These are phyloP conservation scores for Ramaria rubella DNA, from an alignment of 768 basidiomycete species.

Conservation along the genomic window DNA sequence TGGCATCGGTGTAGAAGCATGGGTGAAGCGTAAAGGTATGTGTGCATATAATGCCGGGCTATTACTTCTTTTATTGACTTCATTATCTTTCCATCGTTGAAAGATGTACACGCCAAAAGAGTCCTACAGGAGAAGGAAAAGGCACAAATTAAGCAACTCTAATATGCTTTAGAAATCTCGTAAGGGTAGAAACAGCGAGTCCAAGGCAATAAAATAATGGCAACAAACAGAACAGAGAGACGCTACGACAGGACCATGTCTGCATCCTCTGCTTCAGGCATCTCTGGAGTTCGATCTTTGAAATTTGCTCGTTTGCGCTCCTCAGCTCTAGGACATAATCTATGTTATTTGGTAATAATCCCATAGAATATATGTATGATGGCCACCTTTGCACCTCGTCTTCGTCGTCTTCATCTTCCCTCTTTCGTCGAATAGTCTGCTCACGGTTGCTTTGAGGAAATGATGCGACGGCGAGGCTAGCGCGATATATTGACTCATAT, in stretches of 20 bases:
- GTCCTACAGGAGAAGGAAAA: slow-evolving; percentile 80
- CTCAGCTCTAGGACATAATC: slow-evolving; percentile 25
- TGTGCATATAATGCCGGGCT: slow-evolving; percentile 9
- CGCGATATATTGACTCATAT: slow-evolving; percentile 89
- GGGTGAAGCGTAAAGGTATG: slow-evolving; percentile 80
- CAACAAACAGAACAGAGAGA: neutral
- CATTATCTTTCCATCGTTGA: slow-evolving; percentile 10
- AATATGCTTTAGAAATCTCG: slow-evolving; percentile 18
- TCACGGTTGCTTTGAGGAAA: slow-evolving; percentile 45
- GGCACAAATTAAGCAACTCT: slow-evolving; percentile 74
- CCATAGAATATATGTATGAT: neutral
- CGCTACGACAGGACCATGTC: slow-evolving; percentile 7
- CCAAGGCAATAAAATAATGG: neutral
- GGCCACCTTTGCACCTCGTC: slow-evolving; percentile 36
- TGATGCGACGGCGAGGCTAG: slow-evolving; percentile 58
- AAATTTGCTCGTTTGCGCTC: slow-evolving; percentile 36
- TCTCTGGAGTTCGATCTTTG: neutral
- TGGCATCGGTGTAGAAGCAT: slow-evolving; percentile 93
- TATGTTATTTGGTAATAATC: neutral
- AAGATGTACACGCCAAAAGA: slow-evolving; percentile 76
- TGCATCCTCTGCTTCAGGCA: slow-evolving; percentile 1
- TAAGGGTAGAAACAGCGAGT: neutral
- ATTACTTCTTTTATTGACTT: neutral
- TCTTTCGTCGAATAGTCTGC: slow-evolving; percentile 53
- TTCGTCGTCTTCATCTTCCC: slow-evolving; percentile 64